A percentile compares a stretch with the other conserved stretches of the same genome.
Conservation (phyloP, 83 land plant genomes). For the Picea engelmannii region DNA sequence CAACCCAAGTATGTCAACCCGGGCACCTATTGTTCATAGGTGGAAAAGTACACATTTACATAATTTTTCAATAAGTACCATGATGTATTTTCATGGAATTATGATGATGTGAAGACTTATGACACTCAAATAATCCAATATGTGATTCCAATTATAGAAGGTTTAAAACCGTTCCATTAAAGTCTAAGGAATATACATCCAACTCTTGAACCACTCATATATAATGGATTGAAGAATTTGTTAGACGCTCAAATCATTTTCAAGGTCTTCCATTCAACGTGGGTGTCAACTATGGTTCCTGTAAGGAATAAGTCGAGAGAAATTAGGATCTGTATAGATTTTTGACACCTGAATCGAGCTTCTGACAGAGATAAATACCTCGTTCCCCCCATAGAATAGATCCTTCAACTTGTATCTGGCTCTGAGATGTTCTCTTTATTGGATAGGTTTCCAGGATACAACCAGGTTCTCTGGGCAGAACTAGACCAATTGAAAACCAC, state of each 20-base stretch:
- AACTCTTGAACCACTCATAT: too few species aligned
- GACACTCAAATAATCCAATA: too few species aligned
- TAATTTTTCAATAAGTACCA: too few species aligned
- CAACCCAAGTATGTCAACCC: too few species aligned
- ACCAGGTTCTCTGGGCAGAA: background rate
- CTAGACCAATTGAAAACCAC: background rate
- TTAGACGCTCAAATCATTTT: background rate
- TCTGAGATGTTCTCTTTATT: background rate
- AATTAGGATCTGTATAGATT: background rate
- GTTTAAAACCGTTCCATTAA: too few species aligned
- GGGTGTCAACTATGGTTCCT: background rate
- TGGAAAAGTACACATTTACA: too few species aligned
- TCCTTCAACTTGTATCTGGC: background rate
- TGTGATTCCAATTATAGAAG: too few species aligned
- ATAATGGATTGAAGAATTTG: too few species aligned
- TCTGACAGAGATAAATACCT: background rate
- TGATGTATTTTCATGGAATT: too few species aligned
- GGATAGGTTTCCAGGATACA: background rate
- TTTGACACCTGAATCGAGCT: background rate
- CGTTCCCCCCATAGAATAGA: background rate
- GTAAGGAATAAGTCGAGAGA: background rate
- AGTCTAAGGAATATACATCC: too few species aligned
- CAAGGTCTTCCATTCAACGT: background rate
- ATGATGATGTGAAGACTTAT: too few species aligned
- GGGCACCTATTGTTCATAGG: too few species aligned